Evolutionary conservation across 2,329 filamentous ascomycete species (phyloP).

Genomic region (Fulvia fulva): DNA sequence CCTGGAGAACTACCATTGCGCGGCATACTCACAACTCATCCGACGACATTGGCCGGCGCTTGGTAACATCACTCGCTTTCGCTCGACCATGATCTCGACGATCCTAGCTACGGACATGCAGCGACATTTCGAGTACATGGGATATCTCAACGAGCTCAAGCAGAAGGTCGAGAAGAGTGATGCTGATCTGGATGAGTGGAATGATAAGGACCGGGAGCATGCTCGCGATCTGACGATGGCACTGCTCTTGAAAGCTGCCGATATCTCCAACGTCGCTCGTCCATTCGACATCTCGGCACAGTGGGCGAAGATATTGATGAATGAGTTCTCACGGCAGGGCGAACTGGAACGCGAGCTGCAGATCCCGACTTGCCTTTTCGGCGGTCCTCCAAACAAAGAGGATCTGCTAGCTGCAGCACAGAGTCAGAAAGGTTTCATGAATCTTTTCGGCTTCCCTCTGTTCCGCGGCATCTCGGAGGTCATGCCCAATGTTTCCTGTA

Average conservation of each 20-base stretch:
- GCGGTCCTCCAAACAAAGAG: constrained; percentile 71
- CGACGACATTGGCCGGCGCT: constrained; percentile 84
- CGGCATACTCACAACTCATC: constrained; percentile 92
- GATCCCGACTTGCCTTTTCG: constrained; percentile 82
- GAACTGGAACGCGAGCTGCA: constrained; percentile 85
- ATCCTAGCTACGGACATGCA: constrained; percentile 98
- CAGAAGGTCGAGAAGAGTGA: constrained; percentile 67
- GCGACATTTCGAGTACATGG: constrained; percentile 95
- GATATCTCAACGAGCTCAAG: constrained; percentile 74
- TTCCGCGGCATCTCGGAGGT: constrained; percentile 86
- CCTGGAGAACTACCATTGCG: constrained; percentile 94
- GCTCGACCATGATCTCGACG: constrained; percentile 92
- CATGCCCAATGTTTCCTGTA: constrained; percentile 79
- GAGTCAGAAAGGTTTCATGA: constrained; percentile 94
- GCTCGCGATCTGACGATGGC: constrained; percentile 80
- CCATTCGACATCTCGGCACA: constrained; percentile 75
- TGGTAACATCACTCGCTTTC: constrained; percentile 74
- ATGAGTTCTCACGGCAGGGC: constrained; percentile 90
- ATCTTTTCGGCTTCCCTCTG: constrained; percentile 85
- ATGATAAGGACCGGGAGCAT: constrained; percentile 68
- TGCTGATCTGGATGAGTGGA: constrained; percentile 66
- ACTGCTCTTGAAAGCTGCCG: constrained; percentile 92
- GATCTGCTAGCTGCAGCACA: constrained; percentile 78
- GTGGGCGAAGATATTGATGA: constrained; percentile 92
- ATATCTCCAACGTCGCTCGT: constrained; percentile 96